Evolutionary conservation across 345 rosid species (phyloP), one percentile per base, ranked within the genome.

Genomic region (Dimocarpus longan): DNA sequence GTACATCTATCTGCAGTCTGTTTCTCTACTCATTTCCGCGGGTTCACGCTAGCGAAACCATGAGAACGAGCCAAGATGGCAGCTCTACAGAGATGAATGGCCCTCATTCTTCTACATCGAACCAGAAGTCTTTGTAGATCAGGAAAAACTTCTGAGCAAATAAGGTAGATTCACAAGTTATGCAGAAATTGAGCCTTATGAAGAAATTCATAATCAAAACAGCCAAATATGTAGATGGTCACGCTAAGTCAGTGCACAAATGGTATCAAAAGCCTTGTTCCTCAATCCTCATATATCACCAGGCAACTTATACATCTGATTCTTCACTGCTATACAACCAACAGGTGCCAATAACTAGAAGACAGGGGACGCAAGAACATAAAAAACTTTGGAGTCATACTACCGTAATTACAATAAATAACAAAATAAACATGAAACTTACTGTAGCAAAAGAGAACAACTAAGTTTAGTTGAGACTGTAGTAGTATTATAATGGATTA

Each of bases 41-140:
- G 43, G 46, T 66, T 70, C 78, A 82, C 79, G 86, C 86, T 79
- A 79, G 74, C 78, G 69, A 80, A 86, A 84, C 86, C 83, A 82
- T 84, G 84, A 79, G 43, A 74, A 37, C 37, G 16, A 46, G 62
- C 79, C 54, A 76, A 5, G 64, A 11, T 6, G 48, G 28, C 6
- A 0, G 32, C 40, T 42, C 37, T 52, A 16, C 16, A 64, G 43
- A 28, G 56, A 8, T n/a, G 4, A 57, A 21, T 57, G 42, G 56
- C 77, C 66, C 39, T 76, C 71, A 82, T 2, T 32, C 37, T 79
- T 84, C 71, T 26, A 10, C 73, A 11, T 78, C 76, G 60, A 75
- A 59, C 52, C 12, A 52, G 19, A 70, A 48, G 28, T 7, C 56
- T 76, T 2, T 16, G 24, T 8, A 65, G 67, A 60, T 79, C 22